Conservation (phyloP, 2,329 filamentous ascomycete species). For the Corynespora cassiicola region DNA sequence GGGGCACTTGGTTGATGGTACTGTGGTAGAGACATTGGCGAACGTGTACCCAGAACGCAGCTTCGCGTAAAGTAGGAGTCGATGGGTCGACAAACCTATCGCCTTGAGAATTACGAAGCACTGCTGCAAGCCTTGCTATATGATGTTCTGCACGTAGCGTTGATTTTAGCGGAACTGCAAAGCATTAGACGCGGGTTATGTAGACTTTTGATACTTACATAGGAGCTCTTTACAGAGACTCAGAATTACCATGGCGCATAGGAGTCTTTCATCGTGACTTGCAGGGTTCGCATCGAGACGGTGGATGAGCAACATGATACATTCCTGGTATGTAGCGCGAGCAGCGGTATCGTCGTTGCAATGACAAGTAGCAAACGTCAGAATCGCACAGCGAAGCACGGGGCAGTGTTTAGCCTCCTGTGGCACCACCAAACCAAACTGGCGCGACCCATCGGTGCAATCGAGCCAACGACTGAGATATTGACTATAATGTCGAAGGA, state of each 20-base stretch:
- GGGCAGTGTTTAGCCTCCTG: slow-evolving; percentile 4
- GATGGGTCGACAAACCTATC: slow-evolving; percentile 6
- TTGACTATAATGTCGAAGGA: slow-evolving; percentile 8
- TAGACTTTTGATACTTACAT: background rate
- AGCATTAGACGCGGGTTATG: too few relatives aligned
- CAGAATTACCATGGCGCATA: slow-evolving; percentile 10
- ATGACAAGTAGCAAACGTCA: slow-evolving; percentile 7
- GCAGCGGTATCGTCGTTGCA: slow-evolving; percentile 1
- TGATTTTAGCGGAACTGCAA: slow-evolving; percentile 1
- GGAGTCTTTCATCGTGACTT: slow-evolving; percentile 5
- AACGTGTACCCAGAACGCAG: slow-evolving; percentile 9
- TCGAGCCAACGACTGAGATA: slow-evolving; percentile 10
- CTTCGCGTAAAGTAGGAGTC: slow-evolving; percentile 8
- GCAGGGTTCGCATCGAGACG: slow-evolving; percentile 1
- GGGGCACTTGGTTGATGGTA: slow-evolving; percentile 11
- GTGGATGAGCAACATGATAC: slow-evolving; percentile 7
- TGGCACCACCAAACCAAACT: slow-evolving; percentile 6
- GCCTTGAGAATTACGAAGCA: slow-evolving; percentile 7
- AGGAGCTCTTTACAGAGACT: slow-evolving; percentile 7
- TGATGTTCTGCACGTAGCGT: slow-evolving; percentile 6
- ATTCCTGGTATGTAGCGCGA: slow-evolving; percentile 5
- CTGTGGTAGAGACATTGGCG: slow-evolving; percentile 10
- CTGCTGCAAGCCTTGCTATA: slow-evolving; percentile 2
- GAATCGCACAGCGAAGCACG: slow-evolving; percentile 4
- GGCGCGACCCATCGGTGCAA: slow-evolving; percentile 5